These are phyloP conservation scores for Pythium phragmitis DNA, from an alignment of 352 stramenopile genomes.

Conservation along the genomic window DNA sequence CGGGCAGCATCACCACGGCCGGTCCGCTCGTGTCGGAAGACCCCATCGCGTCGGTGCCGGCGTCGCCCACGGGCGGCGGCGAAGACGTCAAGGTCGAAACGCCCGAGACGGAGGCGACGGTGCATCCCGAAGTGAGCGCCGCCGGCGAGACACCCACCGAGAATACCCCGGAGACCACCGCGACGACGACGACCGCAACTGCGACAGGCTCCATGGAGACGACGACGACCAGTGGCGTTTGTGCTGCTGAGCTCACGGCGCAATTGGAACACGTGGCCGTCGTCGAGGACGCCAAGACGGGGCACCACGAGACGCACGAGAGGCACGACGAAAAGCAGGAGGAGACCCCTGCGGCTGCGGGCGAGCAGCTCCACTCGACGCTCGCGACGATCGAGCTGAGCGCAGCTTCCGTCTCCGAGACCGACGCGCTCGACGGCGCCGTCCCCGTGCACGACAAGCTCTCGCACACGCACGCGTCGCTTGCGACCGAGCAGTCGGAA, in stretches of 20 bases:
- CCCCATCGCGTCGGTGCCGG: background rate
- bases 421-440: slow-evolving; percentile 16
- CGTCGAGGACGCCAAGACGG: background rate
- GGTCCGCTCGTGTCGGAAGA: slow-evolving; percentile 12
- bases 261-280: slow-evolving; percentile 4
- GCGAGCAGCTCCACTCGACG: slow-evolving; percentile 10
- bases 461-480: background rate
- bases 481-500: slow-evolving; percentile 3
- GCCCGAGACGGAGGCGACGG: slow-evolving; percentile 12
- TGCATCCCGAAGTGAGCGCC: background rate
- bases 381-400: slow-evolving; percentile 24
- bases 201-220: background rate
- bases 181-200: background rate
- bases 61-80: slow-evolving; percentile 11
- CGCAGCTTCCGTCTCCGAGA: slow-evolving; percentile 1
- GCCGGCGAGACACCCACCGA: background rate
- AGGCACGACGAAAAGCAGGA: background rate
- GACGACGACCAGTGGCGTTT: background rate
- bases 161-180: background rate
- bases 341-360: background rate
- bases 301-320: background rate
- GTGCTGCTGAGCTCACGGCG: slow-evolving; percentile 9
- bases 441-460: slow-evolving; percentile 26
- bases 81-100: slow-evolving; percentile 3
- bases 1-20: slow-evolving; percentile 31